Percentiles rank a stretch among this genome's conserved stretches.
Conservation (phyloP, 495 filamentous ascomycete species). For the Trichocladium antarcticum region DNA sequence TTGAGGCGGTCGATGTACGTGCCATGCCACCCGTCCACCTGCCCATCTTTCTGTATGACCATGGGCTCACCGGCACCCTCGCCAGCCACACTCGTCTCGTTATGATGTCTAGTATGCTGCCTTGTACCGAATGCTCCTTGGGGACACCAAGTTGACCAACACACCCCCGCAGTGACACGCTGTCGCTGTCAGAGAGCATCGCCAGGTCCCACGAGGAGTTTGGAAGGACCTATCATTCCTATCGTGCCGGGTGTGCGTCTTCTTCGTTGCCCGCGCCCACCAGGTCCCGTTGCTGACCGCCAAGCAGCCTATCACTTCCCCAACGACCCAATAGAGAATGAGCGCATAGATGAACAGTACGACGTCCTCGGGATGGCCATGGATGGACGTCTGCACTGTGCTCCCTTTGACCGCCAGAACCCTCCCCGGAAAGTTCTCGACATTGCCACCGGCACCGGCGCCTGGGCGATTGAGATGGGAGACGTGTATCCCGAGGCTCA, state of each 20-base stretch:
- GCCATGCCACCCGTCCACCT: not conserved
- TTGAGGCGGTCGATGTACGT: constrained; percentile 28
- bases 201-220: constrained; percentile 46
- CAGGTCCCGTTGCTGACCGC: constrained; percentile 4
- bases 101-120: constrained; percentile 14
- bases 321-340: constrained; percentile 46
- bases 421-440: constrained; percentile 51
- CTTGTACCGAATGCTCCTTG: not conserved
- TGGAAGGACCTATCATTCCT: constrained; percentile 52
- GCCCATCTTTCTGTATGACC: too few species aligned
- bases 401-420: constrained; percentile 38
- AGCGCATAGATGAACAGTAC: constrained; percentile 49
- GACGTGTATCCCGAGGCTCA: constrained; percentile 33
- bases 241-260: constrained; percentile 35
- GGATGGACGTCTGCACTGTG: constrained; percentile 43
- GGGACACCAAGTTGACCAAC: not conserved
- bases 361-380: constrained; percentile 47
- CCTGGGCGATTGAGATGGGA: constrained; percentile 42
- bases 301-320: constrained; percentile 45
- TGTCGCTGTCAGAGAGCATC: constrained; percentile 31
- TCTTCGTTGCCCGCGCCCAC: not conserved
- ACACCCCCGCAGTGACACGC: constrained; percentile 18
- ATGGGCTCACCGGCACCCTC: not conserved
- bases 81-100: not conserved
- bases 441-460: constrained; percentile 54